Evolutionary conservation across 805 yeast genomes (phyloP).

Genomic region (Suhomyces emberorum): DNA sequence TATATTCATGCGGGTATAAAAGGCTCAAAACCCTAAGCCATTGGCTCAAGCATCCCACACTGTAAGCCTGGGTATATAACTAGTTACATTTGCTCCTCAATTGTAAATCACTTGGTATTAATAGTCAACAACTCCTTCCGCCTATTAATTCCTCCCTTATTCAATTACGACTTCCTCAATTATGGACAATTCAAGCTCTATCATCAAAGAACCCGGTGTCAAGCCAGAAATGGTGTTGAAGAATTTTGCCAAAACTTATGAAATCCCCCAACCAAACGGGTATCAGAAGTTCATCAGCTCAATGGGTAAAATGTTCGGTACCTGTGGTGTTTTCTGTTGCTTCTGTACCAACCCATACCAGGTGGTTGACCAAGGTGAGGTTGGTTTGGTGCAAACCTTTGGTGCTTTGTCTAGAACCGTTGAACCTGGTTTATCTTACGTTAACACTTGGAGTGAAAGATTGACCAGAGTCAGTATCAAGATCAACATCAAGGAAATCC

Average conservation of each 20-base stretch:
- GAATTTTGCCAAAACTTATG: conserved; percentile 40
- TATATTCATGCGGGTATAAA: no score
- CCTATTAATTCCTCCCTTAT: no score
- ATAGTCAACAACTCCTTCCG: no score
- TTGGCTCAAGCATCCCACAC: no score
- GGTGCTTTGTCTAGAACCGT: conserved; percentile 63
- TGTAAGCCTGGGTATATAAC: no score
- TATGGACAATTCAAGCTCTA: neutral
- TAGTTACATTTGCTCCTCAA: no score
- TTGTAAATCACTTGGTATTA: no score
- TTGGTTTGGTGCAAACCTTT: conserved; percentile 63
- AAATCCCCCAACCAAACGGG: conserved; percentile 36
- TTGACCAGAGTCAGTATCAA: conserved; percentile 50
- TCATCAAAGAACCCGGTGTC: conserved; percentile 17
- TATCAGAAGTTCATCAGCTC: conserved; percentile 40
- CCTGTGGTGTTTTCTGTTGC: conserved; percentile 54
- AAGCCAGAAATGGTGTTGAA: conserved; percentile 42
- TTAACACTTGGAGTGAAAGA: conserved; percentile 63
- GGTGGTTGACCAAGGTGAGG: conserved; percentile 62
- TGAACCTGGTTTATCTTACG: conserved; percentile 66
- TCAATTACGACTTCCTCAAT: no score
- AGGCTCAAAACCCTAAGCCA: no score
- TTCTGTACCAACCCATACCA: conserved; percentile 58
- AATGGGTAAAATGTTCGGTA: conserved; percentile 49
- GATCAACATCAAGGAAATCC: conserved; percentile 60